Percentiles rank a stretch among this genome's conserved stretches.
Conservation (phyloP, 768 basidiomycete genomes). For the Podaxis pistillaris region DNA sequence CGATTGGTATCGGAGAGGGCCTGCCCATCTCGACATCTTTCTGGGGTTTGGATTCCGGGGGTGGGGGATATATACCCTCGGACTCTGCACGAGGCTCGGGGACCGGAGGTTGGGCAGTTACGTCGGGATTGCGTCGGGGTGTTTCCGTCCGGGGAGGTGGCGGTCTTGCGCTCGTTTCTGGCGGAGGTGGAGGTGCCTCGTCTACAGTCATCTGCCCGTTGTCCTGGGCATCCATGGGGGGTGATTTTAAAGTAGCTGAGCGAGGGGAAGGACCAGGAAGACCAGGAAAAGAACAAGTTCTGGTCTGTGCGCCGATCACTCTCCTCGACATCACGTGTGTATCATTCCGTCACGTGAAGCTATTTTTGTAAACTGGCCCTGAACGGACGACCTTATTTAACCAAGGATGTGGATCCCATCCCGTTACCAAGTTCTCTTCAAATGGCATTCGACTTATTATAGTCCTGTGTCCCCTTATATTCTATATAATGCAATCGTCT, state of each 20-base stretch:
- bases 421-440: background rate
- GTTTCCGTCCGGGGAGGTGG: background rate
- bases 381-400: background rate
- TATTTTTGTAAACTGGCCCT: background rate
- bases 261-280: constrained; percentile 15
- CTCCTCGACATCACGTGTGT: constrained; percentile 9
- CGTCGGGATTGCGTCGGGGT: constrained; percentile 11
- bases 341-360: background rate
- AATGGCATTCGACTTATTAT: background rate
- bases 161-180: constrained; percentile 6
- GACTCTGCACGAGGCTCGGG: constrained; percentile 12
- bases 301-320: constrained; percentile 34
- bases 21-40: constrained; percentile 11
- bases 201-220: constrained; percentile 1
- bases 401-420: background rate
- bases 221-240: constrained; percentile 17
- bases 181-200: constrained; percentile 1
- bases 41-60: background rate
- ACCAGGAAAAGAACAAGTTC: constrained; percentile 21
- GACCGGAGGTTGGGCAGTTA: background rate
- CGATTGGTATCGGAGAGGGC: constrained; percentile 11
- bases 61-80: background rate
- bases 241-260: constrained; percentile 15
- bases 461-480: background rate
- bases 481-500: background rate